A percentile compares a stretch with the other conserved stretches of the same genome.
Conservation (phyloP, 331 rosid genomes). For the Quercus phellos region DNA sequence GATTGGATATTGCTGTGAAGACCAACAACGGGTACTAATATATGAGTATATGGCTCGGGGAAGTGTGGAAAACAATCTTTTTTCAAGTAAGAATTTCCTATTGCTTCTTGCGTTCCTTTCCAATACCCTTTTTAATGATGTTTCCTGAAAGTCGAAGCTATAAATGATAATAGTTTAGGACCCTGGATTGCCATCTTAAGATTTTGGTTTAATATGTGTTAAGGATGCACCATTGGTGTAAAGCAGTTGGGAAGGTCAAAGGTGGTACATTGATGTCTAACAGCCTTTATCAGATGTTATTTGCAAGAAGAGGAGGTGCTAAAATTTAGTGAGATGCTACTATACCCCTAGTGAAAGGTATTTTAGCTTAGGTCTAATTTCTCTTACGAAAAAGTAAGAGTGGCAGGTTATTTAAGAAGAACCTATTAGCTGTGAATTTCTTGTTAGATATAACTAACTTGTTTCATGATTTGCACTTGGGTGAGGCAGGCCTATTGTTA, state of each 20-base stretch:
- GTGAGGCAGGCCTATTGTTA: background rate
- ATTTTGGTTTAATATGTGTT: background rate
- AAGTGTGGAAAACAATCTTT: constrained; percentile 88
- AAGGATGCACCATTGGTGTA: background rate
- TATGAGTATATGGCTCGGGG: constrained; percentile 93
- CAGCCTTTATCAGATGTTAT: background rate
- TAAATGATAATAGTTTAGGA: background rate
- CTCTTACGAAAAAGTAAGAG: background rate
- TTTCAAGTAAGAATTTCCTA: constrained; percentile 61
- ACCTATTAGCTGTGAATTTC: background rate
- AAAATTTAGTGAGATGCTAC: background rate
- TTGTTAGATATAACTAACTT: background rate
- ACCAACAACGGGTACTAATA: constrained; percentile 79
- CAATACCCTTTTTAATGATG: constrained; percentile 13
- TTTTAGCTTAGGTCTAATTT: background rate
- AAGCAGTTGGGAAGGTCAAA: background rate
- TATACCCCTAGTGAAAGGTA: background rate
- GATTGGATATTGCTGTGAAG: constrained; percentile 96
- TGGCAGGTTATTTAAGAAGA: background rate
- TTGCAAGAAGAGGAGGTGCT: background rate
- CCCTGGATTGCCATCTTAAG: background rate
- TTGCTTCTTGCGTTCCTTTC: background rate
- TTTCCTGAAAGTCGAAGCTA: background rate
- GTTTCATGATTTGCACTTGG: background rate
- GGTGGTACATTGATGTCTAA: background rate